A percentile compares a stretch with the other conserved stretches of the same genome.
phyloP scores from a whole-genome alignment of 805 yeast species.

The Schizosaccharomyces cryophilus region DNA sequence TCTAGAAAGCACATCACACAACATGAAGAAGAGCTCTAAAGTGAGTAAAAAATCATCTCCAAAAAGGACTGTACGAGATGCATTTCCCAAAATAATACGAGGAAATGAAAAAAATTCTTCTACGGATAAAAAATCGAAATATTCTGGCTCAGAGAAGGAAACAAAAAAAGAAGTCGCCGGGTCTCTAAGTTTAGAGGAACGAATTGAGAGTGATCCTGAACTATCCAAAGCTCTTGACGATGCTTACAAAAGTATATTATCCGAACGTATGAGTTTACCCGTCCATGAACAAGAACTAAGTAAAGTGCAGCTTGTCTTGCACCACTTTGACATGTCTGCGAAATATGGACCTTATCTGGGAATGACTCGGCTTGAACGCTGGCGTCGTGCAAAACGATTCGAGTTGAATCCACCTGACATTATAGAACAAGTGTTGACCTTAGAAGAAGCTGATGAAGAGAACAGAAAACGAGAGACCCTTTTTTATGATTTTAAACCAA shows the following conservation, averaged over 20 bases:
- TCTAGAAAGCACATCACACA: neutral
- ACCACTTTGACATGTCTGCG: slow-evolving; percentile 14
- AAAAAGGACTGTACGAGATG: neutral
- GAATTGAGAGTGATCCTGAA: neutral
- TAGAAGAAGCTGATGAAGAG: slow-evolving; percentile 6
- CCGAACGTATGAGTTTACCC: neutral
- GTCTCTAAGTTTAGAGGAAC: neutral
- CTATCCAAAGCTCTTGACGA: neutral
- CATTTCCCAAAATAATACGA: neutral
- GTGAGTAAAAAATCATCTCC: neutral
- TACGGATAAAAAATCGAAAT: neutral
- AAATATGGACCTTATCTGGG: slow-evolving; percentile 20
- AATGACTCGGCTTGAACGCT: slow-evolving; percentile 16
- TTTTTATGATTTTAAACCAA: neutral
- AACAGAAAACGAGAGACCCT: neutral
- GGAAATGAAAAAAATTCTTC: neutral
- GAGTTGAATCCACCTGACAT: slow-evolving; percentile 17
- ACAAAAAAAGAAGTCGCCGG: neutral
- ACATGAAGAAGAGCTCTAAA: neutral
- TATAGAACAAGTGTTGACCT: slow-evolving; percentile 12
- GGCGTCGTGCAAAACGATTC: slow-evolving; percentile 16
- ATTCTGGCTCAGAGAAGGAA: neutral
- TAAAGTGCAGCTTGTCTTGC: slow-evolving; percentile 13
- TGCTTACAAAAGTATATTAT: neutral
- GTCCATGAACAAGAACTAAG: slow-evolving; percentile 14